phyloP scores from a whole-genome alignment of 768 basidiomycete species.

The Naganishia vaughanmartiniae region DNA sequence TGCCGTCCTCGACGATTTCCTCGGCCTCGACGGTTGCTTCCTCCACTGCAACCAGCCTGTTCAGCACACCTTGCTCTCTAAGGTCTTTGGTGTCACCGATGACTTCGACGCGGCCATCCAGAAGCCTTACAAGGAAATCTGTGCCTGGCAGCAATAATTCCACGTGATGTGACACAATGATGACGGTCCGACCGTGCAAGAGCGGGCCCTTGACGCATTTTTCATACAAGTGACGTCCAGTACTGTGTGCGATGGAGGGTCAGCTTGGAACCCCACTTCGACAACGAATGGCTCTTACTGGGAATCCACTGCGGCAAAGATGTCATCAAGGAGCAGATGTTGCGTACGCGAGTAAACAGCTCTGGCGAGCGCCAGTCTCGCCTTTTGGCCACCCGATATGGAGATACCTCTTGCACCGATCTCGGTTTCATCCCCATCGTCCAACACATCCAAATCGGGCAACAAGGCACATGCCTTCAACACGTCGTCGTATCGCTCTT shows the following conservation, averaged over 20 bases:
- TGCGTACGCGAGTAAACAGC: slow-evolving; percentile 72
- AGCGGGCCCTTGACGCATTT: slow-evolving; percentile 58
- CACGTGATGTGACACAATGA: slow-evolving; percentile 74
- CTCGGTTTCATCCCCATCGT: slow-evolving; percentile 39
- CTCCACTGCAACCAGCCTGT: slow-evolving; percentile 61
- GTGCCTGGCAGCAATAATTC: slow-evolving; percentile 75
- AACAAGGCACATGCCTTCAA: slow-evolving; percentile 31
- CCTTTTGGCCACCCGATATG: slow-evolving; percentile 75
- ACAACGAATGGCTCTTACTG: background rate
- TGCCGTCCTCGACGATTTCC: slow-evolving; percentile 29
- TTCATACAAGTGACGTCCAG: slow-evolving; percentile 58
- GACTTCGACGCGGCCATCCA: slow-evolving; percentile 75
- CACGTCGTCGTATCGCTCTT: slow-evolving; percentile 26
- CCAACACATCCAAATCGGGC: slow-evolving; percentile 34
- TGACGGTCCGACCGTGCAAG: slow-evolving; percentile 48
- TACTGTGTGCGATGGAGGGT: slow-evolving; percentile 35
- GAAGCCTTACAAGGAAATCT: slow-evolving; percentile 70
- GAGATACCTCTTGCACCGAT: slow-evolving; percentile 33
- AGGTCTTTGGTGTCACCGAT: slow-evolving; percentile 70
- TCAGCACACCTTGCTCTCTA: slow-evolving; percentile 62
- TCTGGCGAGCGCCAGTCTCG: slow-evolving; percentile 75
- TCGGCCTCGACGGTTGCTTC: slow-evolving; percentile 46
- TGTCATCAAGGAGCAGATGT: slow-evolving; percentile 72
- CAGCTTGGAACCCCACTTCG: background rate
- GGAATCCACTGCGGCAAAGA: slow-evolving; percentile 66